A percentile compares a stretch with the other conserved stretches of the same genome.
phyloP scores from a whole-genome alignment of 2,329 filamentous ascomycete genomes.

The Thelonectria discophora region DNA sequence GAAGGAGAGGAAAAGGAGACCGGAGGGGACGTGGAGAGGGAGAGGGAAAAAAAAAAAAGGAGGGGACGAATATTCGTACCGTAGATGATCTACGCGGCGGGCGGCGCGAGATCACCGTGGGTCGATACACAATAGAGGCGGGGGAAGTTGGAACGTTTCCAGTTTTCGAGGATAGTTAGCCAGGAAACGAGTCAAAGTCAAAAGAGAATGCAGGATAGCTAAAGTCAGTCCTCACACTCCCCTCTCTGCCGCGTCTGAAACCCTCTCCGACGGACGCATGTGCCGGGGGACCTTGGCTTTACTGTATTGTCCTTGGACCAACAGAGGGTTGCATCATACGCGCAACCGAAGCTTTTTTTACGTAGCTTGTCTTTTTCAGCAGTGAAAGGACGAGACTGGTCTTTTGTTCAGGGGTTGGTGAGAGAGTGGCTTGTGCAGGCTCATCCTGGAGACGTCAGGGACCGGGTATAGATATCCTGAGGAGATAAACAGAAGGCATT shows the following conservation, averaged over 20 bases:
- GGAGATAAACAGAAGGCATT: background rate
- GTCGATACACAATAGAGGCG: background rate
- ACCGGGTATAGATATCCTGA: background rate
- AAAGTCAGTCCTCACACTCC: too few species aligned
- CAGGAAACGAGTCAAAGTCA: background rate
- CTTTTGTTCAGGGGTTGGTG: background rate
- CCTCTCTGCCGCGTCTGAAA: constrained; percentile 10
- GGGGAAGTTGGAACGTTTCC: background rate
- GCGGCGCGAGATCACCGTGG: background rate
- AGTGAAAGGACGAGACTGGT: background rate
- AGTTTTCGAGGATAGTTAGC: background rate
- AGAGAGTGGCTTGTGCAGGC: background rate
- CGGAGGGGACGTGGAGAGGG: background rate
- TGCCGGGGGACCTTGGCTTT: background rate
- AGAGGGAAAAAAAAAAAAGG: background rate
- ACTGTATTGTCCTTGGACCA: background rate
- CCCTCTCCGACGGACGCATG: background rate
- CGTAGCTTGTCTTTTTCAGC: background rate
- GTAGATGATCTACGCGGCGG: constrained; percentile 9
- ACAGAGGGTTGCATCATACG: constrained; percentile 8
- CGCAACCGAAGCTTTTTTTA: constrained; percentile 4
- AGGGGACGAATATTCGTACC: background rate
- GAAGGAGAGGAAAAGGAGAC: background rate
- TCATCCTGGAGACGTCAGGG: background rate
- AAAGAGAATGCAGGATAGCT: too few species aligned